Base-by-base conservation (phyloP, 106 monocot genomes). In the Platanthera zijinensis region DNA sequence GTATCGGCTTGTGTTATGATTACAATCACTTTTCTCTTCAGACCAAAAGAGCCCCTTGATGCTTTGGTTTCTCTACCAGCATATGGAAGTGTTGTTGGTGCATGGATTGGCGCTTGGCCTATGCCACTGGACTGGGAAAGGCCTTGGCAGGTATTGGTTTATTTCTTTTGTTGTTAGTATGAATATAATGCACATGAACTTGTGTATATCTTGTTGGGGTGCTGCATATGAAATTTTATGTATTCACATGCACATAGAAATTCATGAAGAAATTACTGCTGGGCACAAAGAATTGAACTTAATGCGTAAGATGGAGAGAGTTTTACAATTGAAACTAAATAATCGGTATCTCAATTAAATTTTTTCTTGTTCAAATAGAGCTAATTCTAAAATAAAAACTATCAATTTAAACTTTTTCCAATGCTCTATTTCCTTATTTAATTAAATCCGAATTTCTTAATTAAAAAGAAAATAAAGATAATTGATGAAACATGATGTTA, bases 41-140 rank as follows among this genome's bases (percentile, higher is more conserved):
- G 91, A 75, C 85, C 82, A 76, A 73, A 66, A 11, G 80, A 84
- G 80, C 51, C 21, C 59, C 74, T 84, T 52, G 84, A 93, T 47
- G 89, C 78, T 74, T 85, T 96, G 89, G 76, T 96, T 54, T 87
- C 80, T 53, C 71, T 93, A 51, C 93, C 96, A 18, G 93, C 90
- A 54, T 82, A 93, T 84, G 96, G 96, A 86, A 86, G 93, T 82
- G 59, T 93, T 69, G 50, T 96, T 66, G 96, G 96, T 75, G 93
- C 91, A 82, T 96, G 96, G 96, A 45, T 96, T 82, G 93, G 93
- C 76, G 96, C 96, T 83, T 96, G 88, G 88, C 96, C 96, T 6
- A 96, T 96, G 96, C 96, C 96, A 32, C 96, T 96, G 81, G 96
- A 96, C 75, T 96, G 96, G 96, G 93, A 96, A 79, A 90, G 90